Base-by-base conservation (phyloP, 2,329 filamentous ascomycete genomes). In the Claviceps sp. region DNA sequence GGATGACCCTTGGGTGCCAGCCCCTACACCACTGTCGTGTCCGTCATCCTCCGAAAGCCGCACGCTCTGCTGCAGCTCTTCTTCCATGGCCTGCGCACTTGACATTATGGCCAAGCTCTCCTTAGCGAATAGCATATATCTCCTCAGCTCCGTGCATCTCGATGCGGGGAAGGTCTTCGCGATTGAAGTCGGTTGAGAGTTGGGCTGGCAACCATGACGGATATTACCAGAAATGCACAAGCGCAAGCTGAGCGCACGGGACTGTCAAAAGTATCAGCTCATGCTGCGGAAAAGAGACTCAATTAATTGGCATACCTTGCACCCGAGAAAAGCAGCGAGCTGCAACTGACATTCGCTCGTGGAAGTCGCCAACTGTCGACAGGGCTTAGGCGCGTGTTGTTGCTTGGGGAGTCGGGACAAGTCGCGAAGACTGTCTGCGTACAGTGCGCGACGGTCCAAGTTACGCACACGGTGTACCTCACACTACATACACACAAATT, bases 31-130 rank as follows among this genome's bases (percentile, higher is more conserved):
- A 14, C 58, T 64, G 48, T 64, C 67, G 51, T 71, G 72, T 38
- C 72, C 71, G 47, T 68, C 70, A 52, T 72, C 73, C 52, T 76
- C 74, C 5, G 75, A 76, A 52, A 73, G 67, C 57, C 75, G 66
- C 44, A 72, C 73, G 61, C 75, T 78, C 58, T 77, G 74, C 59
- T 79, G 77, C 52, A 78, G 68, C 62, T 79, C 74, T 53, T 80
- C 76, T 61, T 79, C 72, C 66, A 77, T 78, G 48, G 73, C 67
- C 59, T 77, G 76, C 51, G 73, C 70, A 58, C 71, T 77, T 50
- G 71, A 64, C 73, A 78, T 78, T 46, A 57, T 66, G 58, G 59
- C 56, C 56, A 56, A 58, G 57, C 58, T 57, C 60, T 56, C 55
- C 53, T 53, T 55, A 54, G 56, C 56, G 52, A 53, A 50, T 54